Percentiles rank a stretch among this genome's conserved stretches.
Evolutionary conservation across 371 early-diverging fungal genomes (phyloP).

Genomic region (Mortierella sp.): DNA sequence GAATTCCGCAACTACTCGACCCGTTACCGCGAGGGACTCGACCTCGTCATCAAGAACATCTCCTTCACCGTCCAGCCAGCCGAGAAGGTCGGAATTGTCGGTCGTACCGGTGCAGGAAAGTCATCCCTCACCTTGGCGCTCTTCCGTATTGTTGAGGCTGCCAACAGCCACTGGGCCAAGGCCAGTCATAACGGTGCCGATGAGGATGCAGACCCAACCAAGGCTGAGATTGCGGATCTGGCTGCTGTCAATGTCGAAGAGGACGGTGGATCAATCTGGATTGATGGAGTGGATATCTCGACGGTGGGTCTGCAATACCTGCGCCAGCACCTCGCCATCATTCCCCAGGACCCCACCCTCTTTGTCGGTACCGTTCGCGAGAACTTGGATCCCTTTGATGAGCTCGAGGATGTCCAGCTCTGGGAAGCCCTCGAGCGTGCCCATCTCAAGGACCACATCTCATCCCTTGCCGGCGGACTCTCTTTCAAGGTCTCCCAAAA

Average conservation of each 20-base stretch:
- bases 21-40: conserved; percentile 81
- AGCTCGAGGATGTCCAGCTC: conserved; percentile 68
- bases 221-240: conserved; percentile 20
- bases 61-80: conserved; percentile 36
- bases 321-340: conserved; percentile 68
- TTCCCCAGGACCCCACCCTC: conserved; percentile 85
- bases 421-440: conserved; percentile 68
- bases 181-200: conserved; percentile 65
- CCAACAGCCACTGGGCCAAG: conserved; percentile 35
- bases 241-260: conserved; percentile 16
- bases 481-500: conserved; percentile 40
- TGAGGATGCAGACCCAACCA: conserved; percentile 70
- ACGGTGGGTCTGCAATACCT: conserved; percentile 28
- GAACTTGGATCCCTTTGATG: conserved; percentile 80
- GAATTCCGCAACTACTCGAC: conserved; percentile 79
- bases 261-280: conserved; percentile 41
- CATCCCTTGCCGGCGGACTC: conserved; percentile 58
- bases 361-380: conserved; percentile 36
- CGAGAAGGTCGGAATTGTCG: conserved; percentile 60
- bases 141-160: conserved; percentile 80
- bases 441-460: conserved; percentile 65
- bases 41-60: conserved; percentile 75
- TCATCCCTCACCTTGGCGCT: conserved; percentile 75
- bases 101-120: conserved; percentile 79
- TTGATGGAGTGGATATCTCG: conserved; percentile 80